Evolutionary conservation across 2,329 filamentous ascomycete genomes (phyloP), one percentile per base, ranked within the genome.

Genomic region (Arthrinium puccinioides): DNA sequence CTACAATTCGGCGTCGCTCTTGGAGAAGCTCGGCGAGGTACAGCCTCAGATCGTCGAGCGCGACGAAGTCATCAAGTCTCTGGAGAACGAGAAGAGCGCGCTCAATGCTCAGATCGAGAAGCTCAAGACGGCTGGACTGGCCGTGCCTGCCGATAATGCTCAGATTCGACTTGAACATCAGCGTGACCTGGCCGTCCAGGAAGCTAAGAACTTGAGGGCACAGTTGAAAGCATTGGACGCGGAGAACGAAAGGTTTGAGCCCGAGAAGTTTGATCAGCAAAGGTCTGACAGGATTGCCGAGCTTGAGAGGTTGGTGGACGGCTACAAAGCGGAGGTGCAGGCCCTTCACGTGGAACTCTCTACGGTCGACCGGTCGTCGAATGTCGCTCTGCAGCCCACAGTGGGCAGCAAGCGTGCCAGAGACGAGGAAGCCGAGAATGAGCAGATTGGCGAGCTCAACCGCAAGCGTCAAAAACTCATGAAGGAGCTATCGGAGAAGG

Each of bases 161-260:
- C 81, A 79, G 29, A 67, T 84, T 37, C 77, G 92, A 21, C 66
- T 96, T 0, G 90, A 98, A 51, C 75, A 92, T 41, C 90, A 97
- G 56, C 84, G 87, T 40, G 77, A 74, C 1, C 72, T 98, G 7
- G 87, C 89, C 0, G 72, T 87, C 18, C 96, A 96, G 55, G 94
- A 98, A 57, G 87, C 92, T 1, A 89, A 96, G 48, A 95, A 94
- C 56, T 73, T 98, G 6, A 84, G 92, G 16, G 90, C 87, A 1
- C 92, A 98, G 59, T 72, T 97, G 38, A 89, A 89, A 62, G 83
- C 85, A 0, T 84, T 94, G 42, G 87, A 97, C 52, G 76, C 79
- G 1, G 92, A 98, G 59, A 89, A 97, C 51, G 77, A 79, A 37
- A 89, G 89, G 0, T 84, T 96, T 64, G 80, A 90, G 38, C 79